Evolutionary conservation across 345 rosid genomes (phyloP).

Genomic region (Acer campestre): DNA sequence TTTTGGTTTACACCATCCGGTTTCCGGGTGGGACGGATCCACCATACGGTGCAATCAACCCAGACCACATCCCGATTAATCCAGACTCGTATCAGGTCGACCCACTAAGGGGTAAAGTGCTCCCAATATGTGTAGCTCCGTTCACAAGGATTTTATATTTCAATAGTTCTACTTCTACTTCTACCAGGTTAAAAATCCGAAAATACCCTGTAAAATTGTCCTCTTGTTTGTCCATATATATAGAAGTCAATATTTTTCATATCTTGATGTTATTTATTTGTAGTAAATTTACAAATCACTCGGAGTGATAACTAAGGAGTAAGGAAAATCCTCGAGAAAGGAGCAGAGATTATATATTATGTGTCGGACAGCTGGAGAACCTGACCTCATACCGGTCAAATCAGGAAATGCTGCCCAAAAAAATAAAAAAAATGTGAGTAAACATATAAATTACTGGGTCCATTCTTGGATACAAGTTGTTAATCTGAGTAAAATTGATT

Average conservation of each 20-base stretch:
- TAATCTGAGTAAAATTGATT: background rate
- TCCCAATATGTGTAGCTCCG: no score
- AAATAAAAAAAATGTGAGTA: background rate
- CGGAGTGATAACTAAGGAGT: background rate
- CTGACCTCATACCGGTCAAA: constrained; percentile 12
- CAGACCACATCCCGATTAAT: no score
- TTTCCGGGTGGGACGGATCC: no score
- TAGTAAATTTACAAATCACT: background rate
- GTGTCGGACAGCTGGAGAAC: constrained; percentile 5
- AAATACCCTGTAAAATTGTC: background rate
- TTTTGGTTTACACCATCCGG: no score
- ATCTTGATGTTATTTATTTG: background rate
- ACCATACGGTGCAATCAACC: no score
- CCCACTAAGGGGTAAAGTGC: no score
- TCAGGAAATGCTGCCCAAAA: background rate
- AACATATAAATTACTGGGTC: no score
- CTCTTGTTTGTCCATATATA: background rate
- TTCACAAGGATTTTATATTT: background rate
- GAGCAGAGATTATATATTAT: background rate
- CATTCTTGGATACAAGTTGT: no score
- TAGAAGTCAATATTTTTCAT: background rate
- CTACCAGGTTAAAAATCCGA: background rate
- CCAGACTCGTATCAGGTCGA: no score
- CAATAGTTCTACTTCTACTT: background rate
- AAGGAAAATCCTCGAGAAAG: background rate